These are phyloP conservation scores for Dalbergia oliveri DNA, from an alignment of 306 rosid species.

Conservation along the genomic window DNA sequence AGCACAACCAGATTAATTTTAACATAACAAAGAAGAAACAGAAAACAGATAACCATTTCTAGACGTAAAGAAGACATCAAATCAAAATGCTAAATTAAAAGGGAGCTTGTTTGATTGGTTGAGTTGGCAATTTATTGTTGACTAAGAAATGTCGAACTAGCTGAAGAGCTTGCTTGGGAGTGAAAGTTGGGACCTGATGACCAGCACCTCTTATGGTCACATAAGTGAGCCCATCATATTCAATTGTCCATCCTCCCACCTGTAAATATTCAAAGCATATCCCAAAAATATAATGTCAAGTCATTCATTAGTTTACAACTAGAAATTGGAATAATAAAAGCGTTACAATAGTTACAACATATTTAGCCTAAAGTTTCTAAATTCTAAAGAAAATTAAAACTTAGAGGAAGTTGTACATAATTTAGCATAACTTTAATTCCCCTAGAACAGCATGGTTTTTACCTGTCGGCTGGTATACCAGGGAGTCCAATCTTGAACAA, in stretches of 20 bases:
- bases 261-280: background rate
- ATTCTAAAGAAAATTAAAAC: background rate
- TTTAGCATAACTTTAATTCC: constrained; percentile 4
- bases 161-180: constrained; percentile 62
- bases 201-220: constrained; percentile 69
- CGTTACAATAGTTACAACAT: background rate
- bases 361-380: background rate
- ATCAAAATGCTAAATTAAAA: background rate
- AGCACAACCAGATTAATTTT: background rate
- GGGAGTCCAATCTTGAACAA: constrained; percentile 62
- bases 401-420: background rate
- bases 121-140: constrained; percentile 56
- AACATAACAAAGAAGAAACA: background rate
- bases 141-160: constrained; percentile 52
- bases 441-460: background rate
- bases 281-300: no score
- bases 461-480: constrained; percentile 63
- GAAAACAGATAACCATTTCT: background rate
- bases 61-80: background rate
- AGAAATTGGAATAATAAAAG: background rate
- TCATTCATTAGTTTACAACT: background rate
- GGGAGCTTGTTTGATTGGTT: constrained; percentile 29
- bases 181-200: constrained; percentile 63
- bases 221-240: constrained; percentile 52
- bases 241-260: constrained; percentile 63